phyloP scores from a whole-genome alignment of 208 protist species.

The Leishmania lainsoni region DNA sequence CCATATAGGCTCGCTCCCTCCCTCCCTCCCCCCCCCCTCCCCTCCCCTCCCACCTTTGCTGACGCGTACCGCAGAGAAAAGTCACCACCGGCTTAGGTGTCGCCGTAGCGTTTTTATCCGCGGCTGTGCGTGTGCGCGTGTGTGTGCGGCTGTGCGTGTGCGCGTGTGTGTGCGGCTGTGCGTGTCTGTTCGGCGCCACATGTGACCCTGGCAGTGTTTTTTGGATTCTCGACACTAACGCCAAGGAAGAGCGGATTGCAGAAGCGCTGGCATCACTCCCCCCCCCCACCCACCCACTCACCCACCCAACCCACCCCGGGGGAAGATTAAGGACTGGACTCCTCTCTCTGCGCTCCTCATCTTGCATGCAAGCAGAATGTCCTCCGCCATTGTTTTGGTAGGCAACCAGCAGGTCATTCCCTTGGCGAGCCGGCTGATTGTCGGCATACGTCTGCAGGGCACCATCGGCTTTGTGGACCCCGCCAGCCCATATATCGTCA shows the following conservation, averaged over 20 bases:
- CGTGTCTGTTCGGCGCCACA: not conserved
- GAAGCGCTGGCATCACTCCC: not conserved
- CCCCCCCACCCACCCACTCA: slow-evolving; percentile 13
- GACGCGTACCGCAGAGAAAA: not conserved
- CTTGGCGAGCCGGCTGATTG: slow-evolving; percentile 47
- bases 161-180: not conserved
- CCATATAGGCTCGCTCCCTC: not conserved
- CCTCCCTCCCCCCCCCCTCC: too few species aligned
- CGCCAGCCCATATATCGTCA: slow-evolving; percentile 30
- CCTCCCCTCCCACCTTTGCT: not conserved
- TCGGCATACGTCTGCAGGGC: slow-evolving; percentile 71
- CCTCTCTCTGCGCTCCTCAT: not conserved
- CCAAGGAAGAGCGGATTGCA: not conserved
- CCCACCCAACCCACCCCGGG: not conserved
- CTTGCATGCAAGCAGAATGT: slow-evolving; percentile 26
- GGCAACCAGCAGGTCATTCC: slow-evolving; percentile 44
- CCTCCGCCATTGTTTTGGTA: slow-evolving; percentile 35
- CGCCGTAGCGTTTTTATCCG: not conserved
- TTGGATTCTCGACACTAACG: not conserved
- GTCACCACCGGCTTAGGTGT: not conserved
- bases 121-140: slow-evolving; percentile 1
- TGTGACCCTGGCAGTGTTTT: not conserved
- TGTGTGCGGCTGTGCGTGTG: slow-evolving; percentile 10
- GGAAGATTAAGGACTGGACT: not conserved
- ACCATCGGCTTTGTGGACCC: slow-evolving; percentile 62